Evolutionary conservation across 306 rosid genomes (phyloP).

Genomic region (Chamaecrista fasciculata): DNA sequence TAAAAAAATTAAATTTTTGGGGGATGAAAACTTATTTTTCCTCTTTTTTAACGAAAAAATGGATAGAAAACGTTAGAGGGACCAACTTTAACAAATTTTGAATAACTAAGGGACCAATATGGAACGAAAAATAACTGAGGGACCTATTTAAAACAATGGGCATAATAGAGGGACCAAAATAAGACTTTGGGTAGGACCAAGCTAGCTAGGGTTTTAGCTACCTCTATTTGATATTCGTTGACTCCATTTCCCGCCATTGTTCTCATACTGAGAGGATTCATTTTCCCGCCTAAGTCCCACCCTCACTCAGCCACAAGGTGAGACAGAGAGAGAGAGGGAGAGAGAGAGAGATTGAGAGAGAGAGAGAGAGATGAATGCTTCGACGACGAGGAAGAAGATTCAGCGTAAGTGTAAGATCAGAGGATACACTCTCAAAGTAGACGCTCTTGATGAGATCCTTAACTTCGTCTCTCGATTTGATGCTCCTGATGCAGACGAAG

Average conservation of each 20-base stretch:
- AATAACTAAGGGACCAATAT: too few species aligned
- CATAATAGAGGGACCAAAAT: too few species aligned
- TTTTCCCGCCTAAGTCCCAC: slow-evolving; percentile 50
- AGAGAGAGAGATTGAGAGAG: slow-evolving; percentile 33
- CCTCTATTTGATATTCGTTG: not conserved
- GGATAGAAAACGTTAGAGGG: too few species aligned
- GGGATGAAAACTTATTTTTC: too few species aligned
- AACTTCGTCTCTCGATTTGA: slow-evolving; percentile 50
- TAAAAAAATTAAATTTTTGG: too few species aligned
- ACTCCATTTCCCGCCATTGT: slow-evolving; percentile 39
- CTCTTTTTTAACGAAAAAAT: too few species aligned
- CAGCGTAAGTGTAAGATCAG: slow-evolving; percentile 76
- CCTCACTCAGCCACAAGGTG: not conserved
- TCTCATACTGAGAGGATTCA: not conserved
- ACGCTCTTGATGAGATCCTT: slow-evolving; percentile 73
- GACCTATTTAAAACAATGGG: too few species aligned
- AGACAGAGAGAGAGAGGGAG: slow-evolving; percentile 5
- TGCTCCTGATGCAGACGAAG: slow-evolving; percentile 42
- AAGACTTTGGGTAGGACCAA: too few species aligned
- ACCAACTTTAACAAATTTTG: too few species aligned
- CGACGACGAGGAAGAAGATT: slow-evolving; percentile 57
- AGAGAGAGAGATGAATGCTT: slow-evolving; percentile 45
- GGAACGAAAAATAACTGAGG: too few species aligned
- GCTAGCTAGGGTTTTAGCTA: too few species aligned
- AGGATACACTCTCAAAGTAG: slow-evolving; percentile 68